Evolutionary conservation across 129 eudicot genomes (phyloP).

Genomic region (Mikania micrantha): DNA sequence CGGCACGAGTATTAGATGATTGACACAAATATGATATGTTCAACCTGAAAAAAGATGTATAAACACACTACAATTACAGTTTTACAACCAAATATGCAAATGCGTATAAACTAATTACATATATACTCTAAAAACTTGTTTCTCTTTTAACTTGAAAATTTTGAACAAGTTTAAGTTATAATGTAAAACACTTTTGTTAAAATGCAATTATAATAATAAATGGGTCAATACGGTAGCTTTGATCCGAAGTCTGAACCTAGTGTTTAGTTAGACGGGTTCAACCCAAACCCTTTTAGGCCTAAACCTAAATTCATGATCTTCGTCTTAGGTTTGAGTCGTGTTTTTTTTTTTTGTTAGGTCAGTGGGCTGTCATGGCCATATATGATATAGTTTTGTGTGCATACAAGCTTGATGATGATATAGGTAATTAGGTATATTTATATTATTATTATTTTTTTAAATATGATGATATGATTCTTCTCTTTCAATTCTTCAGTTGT

Average conservation of each 20-base stretch:
- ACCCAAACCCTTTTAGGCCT: neutral
- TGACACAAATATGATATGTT: neutral
- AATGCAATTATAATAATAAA: too few relatives aligned
- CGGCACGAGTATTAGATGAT: too few relatives aligned
- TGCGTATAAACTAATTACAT: neutral
- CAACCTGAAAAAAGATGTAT: neutral
- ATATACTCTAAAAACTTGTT: neutral
- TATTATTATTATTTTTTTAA: too few relatives aligned
- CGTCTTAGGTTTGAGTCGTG: neutral
- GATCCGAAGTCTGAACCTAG: too few relatives aligned
- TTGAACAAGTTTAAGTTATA: neutral
- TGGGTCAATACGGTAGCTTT: too few relatives aligned
- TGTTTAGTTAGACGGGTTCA: neutral
- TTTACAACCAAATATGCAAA: neutral
- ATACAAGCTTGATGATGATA: neutral
- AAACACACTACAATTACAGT: neutral
- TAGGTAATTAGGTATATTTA: too few relatives aligned
- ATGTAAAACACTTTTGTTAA: neutral
- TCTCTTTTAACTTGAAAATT: neutral
- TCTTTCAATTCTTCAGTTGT: too few relatives aligned
- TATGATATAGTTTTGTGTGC: neutral
- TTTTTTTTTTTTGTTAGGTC: neutral
- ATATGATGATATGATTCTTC: neutral
- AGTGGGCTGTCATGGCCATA: neutral
- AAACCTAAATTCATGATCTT: neutral